Base-by-base conservation (phyloP, 192 early-diverging fungal species). In the Mortierella hygrophila region DNA sequence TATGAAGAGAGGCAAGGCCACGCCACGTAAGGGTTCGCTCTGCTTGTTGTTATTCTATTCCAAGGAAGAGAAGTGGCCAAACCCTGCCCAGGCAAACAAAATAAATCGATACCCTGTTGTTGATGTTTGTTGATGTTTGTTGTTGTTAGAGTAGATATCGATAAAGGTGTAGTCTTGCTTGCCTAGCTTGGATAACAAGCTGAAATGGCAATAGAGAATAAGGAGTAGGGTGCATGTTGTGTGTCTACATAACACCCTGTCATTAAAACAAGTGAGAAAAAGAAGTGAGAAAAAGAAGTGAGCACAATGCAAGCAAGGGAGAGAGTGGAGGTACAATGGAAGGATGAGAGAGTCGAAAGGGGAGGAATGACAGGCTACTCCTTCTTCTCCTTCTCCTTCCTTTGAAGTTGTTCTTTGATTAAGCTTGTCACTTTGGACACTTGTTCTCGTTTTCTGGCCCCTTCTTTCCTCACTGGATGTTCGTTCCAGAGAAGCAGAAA, bases 281-380 rank as follows among this genome's bases (percentile, higher is more conserved):
- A 32, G 60, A 65, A 23, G 55, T 9, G 23, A 23, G 54, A n/a
- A n/a, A n/a, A 6, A 32, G 60, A 65, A 23, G 55, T 9, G 23
- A 23, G 54, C 54, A 23, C 57, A 60, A 23, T 10, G n/a, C 57
- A 60, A n/a, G 21, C 57, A 10, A 60, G n/a, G 57, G 9, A 9
- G 57, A 55, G 21, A 49, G 47, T 46, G 44, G 11, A 46, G 44
- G 44, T 46, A 46, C 10, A 46, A 46, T 46, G 44, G 13, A n/a
- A 57, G 55, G 54, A n/a, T 49, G 47, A 3, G 18, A 0, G 49
- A 52, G 18, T 52, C 49, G 55, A 57, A 57, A 26, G 9, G 16
- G n/a, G 55, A 65, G 60, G 60, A 65, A 65, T 70, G 35, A 70
- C 20, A 41, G 18, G 69, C 41, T 70, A 70, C 69, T 38, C 41